phyloP scores from a whole-genome alignment of 2,329 filamentous ascomycete genomes.

The Coniochaeta ligniaria region DNA sequence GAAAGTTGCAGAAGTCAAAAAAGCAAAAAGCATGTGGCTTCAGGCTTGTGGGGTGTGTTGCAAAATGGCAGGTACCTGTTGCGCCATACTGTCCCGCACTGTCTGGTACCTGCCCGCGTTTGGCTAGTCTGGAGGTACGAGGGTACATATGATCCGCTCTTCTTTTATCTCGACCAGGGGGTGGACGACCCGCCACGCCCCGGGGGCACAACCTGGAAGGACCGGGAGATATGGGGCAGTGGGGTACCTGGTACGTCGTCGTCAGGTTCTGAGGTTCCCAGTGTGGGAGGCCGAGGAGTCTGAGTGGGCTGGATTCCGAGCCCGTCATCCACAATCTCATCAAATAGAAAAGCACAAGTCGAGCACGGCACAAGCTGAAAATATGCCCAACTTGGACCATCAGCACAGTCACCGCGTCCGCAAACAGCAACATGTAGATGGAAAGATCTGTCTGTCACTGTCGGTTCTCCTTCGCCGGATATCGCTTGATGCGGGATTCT shows the following conservation, averaged over 20 bases:
- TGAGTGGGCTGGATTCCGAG: not conserved
- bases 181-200: not conserved
- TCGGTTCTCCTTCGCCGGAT: not conserved
- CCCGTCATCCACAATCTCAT: not conserved
- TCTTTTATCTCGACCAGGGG: not conserved
- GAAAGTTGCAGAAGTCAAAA: not conserved
- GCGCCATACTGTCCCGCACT: conserved; percentile 1
- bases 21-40: conserved; percentile 1
- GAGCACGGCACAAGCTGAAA: not conserved
- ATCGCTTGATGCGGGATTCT: not conserved
- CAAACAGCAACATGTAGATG: not conserved
- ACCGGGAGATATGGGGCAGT: not conserved
- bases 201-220: not conserved
- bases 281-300: too few species aligned
- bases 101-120: not conserved
- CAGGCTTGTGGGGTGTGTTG: not conserved
- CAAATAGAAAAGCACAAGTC: not conserved
- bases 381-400: not conserved
- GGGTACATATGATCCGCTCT: not conserved
- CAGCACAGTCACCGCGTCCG: not conserved
- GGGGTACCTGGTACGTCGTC: not conserved
- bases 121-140: not conserved
- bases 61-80: not conserved
- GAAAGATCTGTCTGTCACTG: not conserved
- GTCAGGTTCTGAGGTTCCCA: too few species aligned